These are phyloP conservation scores for Irpex sp. DNA, from an alignment of 1,284 basidiomycete genomes.

Conservation along the genomic window DNA sequence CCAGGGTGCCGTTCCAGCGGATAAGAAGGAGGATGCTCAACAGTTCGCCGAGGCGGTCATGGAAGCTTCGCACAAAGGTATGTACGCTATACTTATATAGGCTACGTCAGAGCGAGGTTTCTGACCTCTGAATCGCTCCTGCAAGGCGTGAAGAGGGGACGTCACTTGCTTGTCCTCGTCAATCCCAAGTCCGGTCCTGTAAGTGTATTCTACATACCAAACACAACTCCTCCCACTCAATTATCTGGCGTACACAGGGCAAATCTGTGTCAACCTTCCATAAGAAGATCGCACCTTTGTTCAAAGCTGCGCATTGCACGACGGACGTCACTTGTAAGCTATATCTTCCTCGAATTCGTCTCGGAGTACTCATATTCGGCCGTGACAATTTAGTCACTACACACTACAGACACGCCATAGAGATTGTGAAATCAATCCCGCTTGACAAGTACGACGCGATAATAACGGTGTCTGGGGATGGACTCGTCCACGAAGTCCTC, in stretches of 20 bases:
- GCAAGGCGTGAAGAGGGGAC: constrained; percentile 10
- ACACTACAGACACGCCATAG: constrained; percentile 69
- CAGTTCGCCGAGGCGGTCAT: constrained; percentile 59
- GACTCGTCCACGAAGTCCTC: constrained; percentile 86
- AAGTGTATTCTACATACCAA: no score
- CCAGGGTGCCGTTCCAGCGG: constrained; percentile 38
- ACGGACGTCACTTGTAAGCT: constrained; percentile 61
- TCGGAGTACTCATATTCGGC: constrained; percentile 4
- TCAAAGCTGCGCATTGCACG: constrained; percentile 72
- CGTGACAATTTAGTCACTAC: constrained; percentile 55
- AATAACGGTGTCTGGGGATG: constrained; percentile 87
- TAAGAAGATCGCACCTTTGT: constrained; percentile 74
- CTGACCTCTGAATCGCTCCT: no score
- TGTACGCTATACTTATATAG: constrained; percentile 16
- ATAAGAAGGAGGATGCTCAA: constrained; percentile 34
- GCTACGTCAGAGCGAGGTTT: no score
- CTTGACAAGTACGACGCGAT: constrained; percentile 72
- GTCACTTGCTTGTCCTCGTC: constrained; percentile 56
- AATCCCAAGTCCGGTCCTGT: constrained; percentile 86
- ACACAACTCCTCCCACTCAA: no score
- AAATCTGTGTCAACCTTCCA: constrained; percentile 60
- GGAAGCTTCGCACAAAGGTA: constrained; percentile 62
- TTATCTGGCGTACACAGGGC: constrained; percentile 50
- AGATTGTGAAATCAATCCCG: constrained; percentile 60
- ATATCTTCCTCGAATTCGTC: background rate